Base-by-base conservation (phyloP, 2,329 filamentous ascomycete genomes). In the Diplodia scrobiculata region DNA sequence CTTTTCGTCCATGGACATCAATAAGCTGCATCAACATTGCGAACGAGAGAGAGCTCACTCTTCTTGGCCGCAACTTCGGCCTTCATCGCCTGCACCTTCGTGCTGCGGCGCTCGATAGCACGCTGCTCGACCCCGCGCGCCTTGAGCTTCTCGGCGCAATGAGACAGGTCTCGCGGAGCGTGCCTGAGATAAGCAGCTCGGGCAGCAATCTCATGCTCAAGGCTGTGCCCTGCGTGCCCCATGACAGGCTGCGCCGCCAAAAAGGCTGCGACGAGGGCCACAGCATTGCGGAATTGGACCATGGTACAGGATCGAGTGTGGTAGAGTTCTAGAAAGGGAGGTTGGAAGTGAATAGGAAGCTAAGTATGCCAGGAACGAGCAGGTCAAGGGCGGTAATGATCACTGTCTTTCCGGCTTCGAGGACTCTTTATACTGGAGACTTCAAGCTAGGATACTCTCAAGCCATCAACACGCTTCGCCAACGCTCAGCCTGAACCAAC, bases 131-230 rank as follows among this genome's bases (percentile, higher is more conserved):
- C 17, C 1, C 60, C 60, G 17, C 60, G 50, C 14, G 25, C 48
- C 60, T 53, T 38, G 32, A 63, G 47, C 60, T 63, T 63, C 48
- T 52, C 60, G 11, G 60, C 60, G n/a, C 60, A 63, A 11, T 63
- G 60, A 5, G 60, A 63, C 14, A 63, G 36, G 19, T 63, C 48
- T 0, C 60, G 60, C 17, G 60, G 60, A 29, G 48, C 47, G n/a
- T 63, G 47, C 21, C 53, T 63, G 32, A 63, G 60, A 47, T 63
- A 63, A 1, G 50, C 50, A 36, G 60, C 32, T 17, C 60, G 60
- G 10, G 47, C 48, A 21, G 60, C 60, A 25, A 63, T 63, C 60
- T 63, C 60, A 32, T 45, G 19, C 13, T 53, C 48, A 4, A 63
- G 48, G 32, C 48, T 53, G 13, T 63, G 60, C 11, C 60, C 60